These are phyloP conservation scores for Begonia peltatifolia DNA, from an alignment of 306 rosid genomes.

Conservation along the genomic window DNA sequence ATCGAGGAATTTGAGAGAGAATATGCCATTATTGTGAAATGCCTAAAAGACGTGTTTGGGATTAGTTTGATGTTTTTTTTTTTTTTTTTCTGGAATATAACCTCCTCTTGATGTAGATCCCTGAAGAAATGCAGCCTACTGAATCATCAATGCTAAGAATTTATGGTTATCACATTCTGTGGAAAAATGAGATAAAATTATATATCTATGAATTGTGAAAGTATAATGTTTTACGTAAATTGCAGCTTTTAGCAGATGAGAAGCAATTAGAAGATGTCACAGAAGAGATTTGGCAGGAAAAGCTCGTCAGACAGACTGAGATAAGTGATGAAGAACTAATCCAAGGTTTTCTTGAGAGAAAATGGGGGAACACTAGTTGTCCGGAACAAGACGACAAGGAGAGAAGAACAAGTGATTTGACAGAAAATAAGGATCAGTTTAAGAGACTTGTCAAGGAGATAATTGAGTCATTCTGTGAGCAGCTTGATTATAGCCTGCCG, in stretches of 20 bases:
- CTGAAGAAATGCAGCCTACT: too few relatives aligned
- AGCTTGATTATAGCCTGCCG: constrained; percentile 45
- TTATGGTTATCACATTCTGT: not conserved
- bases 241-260: constrained; percentile 71
- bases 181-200: not conserved
- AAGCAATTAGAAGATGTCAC: constrained; percentile 35
- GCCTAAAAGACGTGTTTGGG: too few relatives aligned
- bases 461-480: constrained; percentile 52
- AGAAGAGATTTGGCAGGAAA: constrained; percentile 40
- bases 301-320: constrained; percentile 21
- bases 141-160: not conserved
- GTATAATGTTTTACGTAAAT: not conserved
- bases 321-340: constrained; percentile 20
- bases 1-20: too few relatives aligned
- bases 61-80: too few relatives aligned
- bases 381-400: constrained; percentile 32
- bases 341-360: constrained; percentile 45
- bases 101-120: too few relatives aligned
- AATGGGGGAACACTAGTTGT: constrained; percentile 55
- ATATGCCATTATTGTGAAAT: too few relatives aligned
- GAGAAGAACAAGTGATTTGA: constrained; percentile 16
- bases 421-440: constrained; percentile 25
- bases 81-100: too few relatives aligned
- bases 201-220: not conserved
- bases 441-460: constrained; percentile 36